Evolutionary conservation across 1,284 basidiomycete species (phyloP).

Genomic region (Apiotrichum gracile): DNA sequence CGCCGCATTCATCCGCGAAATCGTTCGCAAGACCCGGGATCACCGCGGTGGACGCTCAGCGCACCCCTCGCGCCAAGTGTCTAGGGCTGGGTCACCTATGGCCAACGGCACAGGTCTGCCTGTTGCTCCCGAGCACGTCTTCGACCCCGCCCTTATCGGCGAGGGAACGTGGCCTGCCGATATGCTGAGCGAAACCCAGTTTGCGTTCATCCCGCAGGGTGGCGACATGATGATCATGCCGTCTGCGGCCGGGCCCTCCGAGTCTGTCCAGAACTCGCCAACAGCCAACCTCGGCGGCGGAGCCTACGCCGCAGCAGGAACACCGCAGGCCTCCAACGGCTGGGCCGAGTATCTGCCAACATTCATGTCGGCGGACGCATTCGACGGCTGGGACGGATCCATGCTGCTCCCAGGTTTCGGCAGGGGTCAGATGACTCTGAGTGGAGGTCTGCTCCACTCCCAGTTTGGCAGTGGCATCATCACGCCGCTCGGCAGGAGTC

Average conservation of each 20-base stretch:
- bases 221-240: slow-evolving; percentile 47
- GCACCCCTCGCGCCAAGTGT: slow-evolving; percentile 14
- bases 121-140: slow-evolving; percentile 14
- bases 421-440: slow-evolving; percentile 42
- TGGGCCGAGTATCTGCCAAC: slow-evolving; percentile 44
- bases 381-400: slow-evolving; percentile 46
- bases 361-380: slow-evolving; percentile 43
- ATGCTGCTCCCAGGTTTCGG: slow-evolving; percentile 47
- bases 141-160: slow-evolving; percentile 36
- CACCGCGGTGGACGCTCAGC: slow-evolving; percentile 12
- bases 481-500: slow-evolving; percentile 29
- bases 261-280: slow-evolving; percentile 37
- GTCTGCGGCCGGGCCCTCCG: slow-evolving; percentile 39
- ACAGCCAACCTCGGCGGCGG: slow-evolving; percentile 9
- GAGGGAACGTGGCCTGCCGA: slow-evolving; percentile 33
- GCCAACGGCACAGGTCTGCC: slow-evolving; percentile 1
- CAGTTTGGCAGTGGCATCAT: slow-evolving; percentile 48
- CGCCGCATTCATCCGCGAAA: slow-evolving; percentile 73
- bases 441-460: slow-evolving; percentile 43
- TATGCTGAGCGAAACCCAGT: slow-evolving; percentile 30
- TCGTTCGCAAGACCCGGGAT: slow-evolving; percentile 49
- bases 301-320: slow-evolving; percentile 10
- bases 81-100: slow-evolving; percentile 9
- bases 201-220: slow-evolving; percentile 42
- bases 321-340: slow-evolving; percentile 25